Evolutionary conservation across 2,329 filamentous ascomycete species (phyloP).

Genomic region (Septoria petroselini): DNA sequence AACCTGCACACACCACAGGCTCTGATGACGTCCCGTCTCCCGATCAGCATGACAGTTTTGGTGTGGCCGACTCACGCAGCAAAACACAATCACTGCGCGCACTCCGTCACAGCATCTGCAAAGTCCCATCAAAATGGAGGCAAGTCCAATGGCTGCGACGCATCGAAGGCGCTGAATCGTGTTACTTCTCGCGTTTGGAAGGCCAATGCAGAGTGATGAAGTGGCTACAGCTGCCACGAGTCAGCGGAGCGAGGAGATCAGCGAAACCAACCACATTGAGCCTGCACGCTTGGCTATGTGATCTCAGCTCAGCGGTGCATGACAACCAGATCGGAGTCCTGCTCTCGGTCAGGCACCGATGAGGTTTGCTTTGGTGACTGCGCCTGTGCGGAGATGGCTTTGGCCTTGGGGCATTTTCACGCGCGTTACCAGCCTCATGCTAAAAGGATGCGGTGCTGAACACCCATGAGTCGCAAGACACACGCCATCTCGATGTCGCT

Average conservation of each 20-base stretch:
- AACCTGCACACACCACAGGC: too few relatives aligned
- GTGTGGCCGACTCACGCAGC: not conserved
- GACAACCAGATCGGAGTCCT: slow-evolving; percentile 8
- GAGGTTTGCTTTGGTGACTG: not conserved
- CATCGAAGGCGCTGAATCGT: slow-evolving; percentile 15
- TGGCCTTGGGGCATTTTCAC: slow-evolving; percentile 13
- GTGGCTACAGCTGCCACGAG: slow-evolving; percentile 20
- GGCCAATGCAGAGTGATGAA: slow-evolving; percentile 18
- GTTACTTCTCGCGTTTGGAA: slow-evolving; percentile 10
- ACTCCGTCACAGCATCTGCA: slow-evolving; percentile 4
- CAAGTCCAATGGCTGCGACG: slow-evolving; percentile 8
- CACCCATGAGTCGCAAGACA: slow-evolving; percentile 19
- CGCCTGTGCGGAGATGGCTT: slow-evolving; percentile 6
- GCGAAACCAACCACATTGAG: slow-evolving; percentile 20
- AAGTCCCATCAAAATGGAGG: not conserved
- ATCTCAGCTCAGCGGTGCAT: slow-evolving; percentile 9
- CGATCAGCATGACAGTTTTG: not conserved
- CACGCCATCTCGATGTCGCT: slow-evolving; percentile 14
- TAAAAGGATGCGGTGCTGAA: slow-evolving; percentile 6
- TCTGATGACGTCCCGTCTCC: slow-evolving; percentile 9
- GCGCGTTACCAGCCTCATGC: slow-evolving; percentile 12
- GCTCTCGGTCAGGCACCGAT: slow-evolving; percentile 2
- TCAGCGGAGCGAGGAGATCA: slow-evolving; percentile 16
- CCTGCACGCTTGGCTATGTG: slow-evolving; percentile 8
- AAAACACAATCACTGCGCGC: not conserved